Evolutionary conservation across 768 basidiomycete species (phyloP), one percentile per base, ranked within the genome.

Genomic region (Serendipita sp.): DNA sequence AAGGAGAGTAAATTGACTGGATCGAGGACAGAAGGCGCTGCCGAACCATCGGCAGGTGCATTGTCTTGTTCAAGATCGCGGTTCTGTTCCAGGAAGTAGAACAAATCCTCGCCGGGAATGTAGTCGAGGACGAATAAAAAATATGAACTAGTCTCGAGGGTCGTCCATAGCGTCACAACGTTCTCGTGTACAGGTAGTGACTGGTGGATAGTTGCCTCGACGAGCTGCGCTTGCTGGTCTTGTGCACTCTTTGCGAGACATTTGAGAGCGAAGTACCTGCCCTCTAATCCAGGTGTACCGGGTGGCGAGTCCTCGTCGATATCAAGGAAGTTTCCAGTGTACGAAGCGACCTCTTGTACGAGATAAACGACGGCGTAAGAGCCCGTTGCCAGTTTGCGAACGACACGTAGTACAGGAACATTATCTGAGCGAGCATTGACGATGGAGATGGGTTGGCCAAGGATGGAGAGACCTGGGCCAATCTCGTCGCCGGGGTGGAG

Each of bases 61-160:
- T 68, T 16, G 64, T 80, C 76, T 11, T 79, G 75, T 63, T 85
- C 84, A 72, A 90, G 86, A 73, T 95, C 92, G 72, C 88, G 85
- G 65, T 90, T 84, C 77, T 96, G 91, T 77, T 97, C 94, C 58
- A 99, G 81, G 79, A 97, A 99, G 75, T 93, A 99, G 74, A 93
- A 99, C 66, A 98, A 78, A 73, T 99, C 95, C 74, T 96, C 90
- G 60, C 95, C 95, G 16, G 93, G 93, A 65, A 96, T 94, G 71
- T 86, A 91, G 76, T 99, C 95, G 67, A 99, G 79, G 50, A 99
- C 78, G 67, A 99, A 84, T 66, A 98, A 84, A 4, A 99, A 78
- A 73, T 90, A 96, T 31, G 90, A 85, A 62, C 83, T 79, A 2
- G 93, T 97, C 74, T 99, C 92, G 68, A 95, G 80, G 0, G 96